Base-by-base conservation (phyloP, 768 basidiomycete species). In the Podaxis sp. region DNA sequence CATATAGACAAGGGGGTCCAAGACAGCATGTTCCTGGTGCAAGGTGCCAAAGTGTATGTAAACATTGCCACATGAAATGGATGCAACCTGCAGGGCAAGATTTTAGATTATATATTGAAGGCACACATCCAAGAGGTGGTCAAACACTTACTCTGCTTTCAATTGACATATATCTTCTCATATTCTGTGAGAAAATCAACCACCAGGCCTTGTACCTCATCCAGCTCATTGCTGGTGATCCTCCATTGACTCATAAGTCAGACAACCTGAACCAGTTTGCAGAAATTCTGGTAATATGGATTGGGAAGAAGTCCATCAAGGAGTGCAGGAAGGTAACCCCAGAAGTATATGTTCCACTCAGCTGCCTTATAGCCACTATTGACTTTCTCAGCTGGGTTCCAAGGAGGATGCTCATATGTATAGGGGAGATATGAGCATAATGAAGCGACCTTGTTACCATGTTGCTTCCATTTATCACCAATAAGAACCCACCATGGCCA, bases 321-420 rank as follows among this genome's bases (percentile, higher is more conserved):
- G 15, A 77, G 66, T 11, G 66, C 75, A 8, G 75, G 77, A 10
- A 71, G 73, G 30, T 76, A 71, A 0, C 75, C 73, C 66, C 66
- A 78, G 13, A 79, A 11, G 58, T 77, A 78, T 0, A 66, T 50
- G 2, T 68, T 62, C 38, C 57, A 81, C 58, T 81, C 77, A 30
- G 67, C 68, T 0, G 76, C 76, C 50, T 80, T 79, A 64, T 78
- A 81, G 0, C 78, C 76, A 61, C 74, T 77, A 3, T 63, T 66
- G 6, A 79, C 72, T 41, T 78, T 79, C 58, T 77, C 69, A 0
- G 71, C 72, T 12, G 68, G 71, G 64, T 73, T 73, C 13, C 66
- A 69, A 41, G 74, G 74, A 22, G 71, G 69, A 0, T 68, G 67
- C 37, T 72, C 65, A 65, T 72, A 74, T 67, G 70, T 11, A 63